Conservation (phyloP, 2,329 filamentous ascomycete species). For the Knufia fluminis region DNA sequence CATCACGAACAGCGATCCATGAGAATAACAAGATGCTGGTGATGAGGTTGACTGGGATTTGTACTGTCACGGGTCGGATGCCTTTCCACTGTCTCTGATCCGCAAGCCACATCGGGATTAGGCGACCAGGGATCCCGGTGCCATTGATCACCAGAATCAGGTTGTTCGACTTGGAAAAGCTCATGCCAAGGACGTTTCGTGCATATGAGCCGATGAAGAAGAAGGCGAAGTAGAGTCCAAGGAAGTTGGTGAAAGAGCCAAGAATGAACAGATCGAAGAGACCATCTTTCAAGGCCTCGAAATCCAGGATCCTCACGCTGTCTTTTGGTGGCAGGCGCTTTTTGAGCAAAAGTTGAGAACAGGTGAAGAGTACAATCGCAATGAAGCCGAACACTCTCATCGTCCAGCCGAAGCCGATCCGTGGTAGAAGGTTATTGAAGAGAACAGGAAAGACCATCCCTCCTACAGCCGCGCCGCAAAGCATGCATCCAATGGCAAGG, state of each 20-base stretch:
- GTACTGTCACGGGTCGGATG: slow-evolving; percentile 15
- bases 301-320: slow-evolving; percentile 43
- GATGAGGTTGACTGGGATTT: slow-evolving; percentile 33
- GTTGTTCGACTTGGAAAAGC: slow-evolving; percentile 39
- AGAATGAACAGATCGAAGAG: slow-evolving; percentile 38
- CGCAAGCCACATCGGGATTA: slow-evolving; percentile 26
- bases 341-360: slow-evolving; percentile 33
- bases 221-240: slow-evolving; percentile 45
- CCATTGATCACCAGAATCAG: slow-evolving; percentile 48
- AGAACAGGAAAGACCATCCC: slow-evolving; percentile 55
- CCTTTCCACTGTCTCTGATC: slow-evolving; percentile 26
- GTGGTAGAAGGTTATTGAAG: slow-evolving; percentile 47
- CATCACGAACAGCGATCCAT: slow-evolving; percentile 45
- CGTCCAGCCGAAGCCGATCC: slow-evolving; percentile 56
- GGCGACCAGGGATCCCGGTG: slow-evolving; percentile 30
- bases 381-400: slow-evolving; percentile 53
- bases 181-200: slow-evolving; percentile 39
- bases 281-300: slow-evolving; percentile 41
- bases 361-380: slow-evolving; percentile 25
- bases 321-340: slow-evolving; percentile 42
- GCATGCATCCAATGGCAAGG: slow-evolving; percentile 51
- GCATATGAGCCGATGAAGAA: slow-evolving; percentile 40
- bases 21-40: slow-evolving; percentile 44
- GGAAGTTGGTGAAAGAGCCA: slow-evolving; percentile 40
- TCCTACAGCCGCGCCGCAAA: slow-evolving; percentile 52